Base-by-base conservation (phyloP, 164 flowering plant genomes). In the Macadamia integrifolia region DNA sequence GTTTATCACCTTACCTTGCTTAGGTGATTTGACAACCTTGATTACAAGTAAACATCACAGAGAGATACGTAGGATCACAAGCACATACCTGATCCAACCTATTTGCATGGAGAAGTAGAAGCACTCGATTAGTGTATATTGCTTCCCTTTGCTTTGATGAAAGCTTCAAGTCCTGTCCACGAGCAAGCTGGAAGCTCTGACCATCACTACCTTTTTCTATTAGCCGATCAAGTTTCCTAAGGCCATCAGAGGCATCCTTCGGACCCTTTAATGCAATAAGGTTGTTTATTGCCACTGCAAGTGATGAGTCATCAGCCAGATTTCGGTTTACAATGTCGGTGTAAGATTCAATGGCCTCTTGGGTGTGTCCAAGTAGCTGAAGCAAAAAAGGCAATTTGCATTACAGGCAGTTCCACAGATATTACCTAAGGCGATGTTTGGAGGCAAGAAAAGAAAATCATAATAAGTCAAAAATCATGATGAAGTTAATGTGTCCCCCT, bases 271-370 rank as follows among this genome's bases (percentile, higher is more conserved):
- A 69, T 9, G 88, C 70, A 72, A 90, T 76, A 46, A 95, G 78
- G 73, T 95, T 92, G 82, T 89, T 95, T 69, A 80, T 85, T 29
- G 98, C 98, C 73, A 92, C 90, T 4, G 96, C 94, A 76, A 87
- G 78, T 66, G 98, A 89, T 73, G 88, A 72, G 66, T 87, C 90
- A 73, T 95, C 98, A 1, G 87, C 92, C 66, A 86, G 67, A 76
- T 88, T 84, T 70, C 85, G 82, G 57, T 80, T 89, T 64, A 90
- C 81, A 30, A 87, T 75, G 61, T 80, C 84, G 31, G 80, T 58
- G 66, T 87, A 94, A 65, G 87, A 77, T 71, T 79, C 88, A 55
- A 76, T 52, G 40, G 97, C 96, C 75, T 92, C 97, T 80, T 81
- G 82, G 18, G 79, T 75, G 57, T 81, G 77, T 62, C 93, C 97